Conservation (phyloP, 345 rosid genomes). For the Pugionium dolabratum region DNA sequence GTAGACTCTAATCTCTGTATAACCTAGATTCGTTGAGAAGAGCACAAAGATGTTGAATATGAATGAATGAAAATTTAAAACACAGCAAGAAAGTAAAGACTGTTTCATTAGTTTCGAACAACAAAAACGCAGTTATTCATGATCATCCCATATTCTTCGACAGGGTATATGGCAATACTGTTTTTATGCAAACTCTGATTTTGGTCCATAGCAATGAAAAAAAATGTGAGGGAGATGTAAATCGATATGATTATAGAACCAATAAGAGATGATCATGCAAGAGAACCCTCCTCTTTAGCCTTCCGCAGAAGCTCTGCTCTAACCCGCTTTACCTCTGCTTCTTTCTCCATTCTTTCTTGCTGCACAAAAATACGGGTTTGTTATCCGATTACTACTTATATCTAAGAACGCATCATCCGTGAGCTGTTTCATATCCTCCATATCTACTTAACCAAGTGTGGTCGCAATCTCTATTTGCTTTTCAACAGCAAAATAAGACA, state of each 20-base stretch:
- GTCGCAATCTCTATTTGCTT: neutral
- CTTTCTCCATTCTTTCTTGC: constrained; percentile 65
- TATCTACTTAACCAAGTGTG: neutral
- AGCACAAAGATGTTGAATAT: no score
- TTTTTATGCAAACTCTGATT: constrained; percentile 26
- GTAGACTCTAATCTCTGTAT: no score
- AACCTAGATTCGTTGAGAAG: no score
- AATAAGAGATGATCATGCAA: constrained; percentile 37
- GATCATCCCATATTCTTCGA: constrained; percentile 30
- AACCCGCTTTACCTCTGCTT: constrained; percentile 57
- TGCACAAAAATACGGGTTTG: constrained; percentile 21
- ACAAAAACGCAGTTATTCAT: constrained; percentile 30
- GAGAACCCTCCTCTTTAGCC: constrained; percentile 51
- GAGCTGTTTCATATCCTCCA: neutral
- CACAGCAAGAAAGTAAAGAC: neutral
- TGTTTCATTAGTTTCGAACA: constrained; percentile 18
- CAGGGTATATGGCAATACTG: constrained; percentile 25
- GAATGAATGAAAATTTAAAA: no score
- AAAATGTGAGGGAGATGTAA: constrained; percentile 19
- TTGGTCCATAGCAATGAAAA: constrained; percentile 7
- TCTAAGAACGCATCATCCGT: neutral
- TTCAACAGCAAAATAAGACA: neutral
- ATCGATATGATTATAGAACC: constrained; percentile 9
- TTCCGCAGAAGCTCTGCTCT: constrained; percentile 55
- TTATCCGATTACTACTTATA: neutral